A percentile compares a stretch with the other conserved stretches of the same genome.
Conservation (phyloP, 2,329 filamentous ascomycete genomes). For the Hawksworthiomyces lignivorus region DNA sequence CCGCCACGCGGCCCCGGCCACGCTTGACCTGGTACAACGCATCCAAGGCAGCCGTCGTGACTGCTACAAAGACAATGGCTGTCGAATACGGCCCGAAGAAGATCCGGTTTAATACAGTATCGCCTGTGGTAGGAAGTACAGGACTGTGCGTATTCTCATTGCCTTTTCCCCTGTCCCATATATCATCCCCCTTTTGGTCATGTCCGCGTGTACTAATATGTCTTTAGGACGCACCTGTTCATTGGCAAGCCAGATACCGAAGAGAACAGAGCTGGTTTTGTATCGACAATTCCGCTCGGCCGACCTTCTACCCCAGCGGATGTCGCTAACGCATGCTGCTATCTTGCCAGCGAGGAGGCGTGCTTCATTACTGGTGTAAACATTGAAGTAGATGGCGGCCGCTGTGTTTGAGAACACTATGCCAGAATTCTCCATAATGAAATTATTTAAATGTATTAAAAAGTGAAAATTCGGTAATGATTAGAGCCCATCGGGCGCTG, state of each 20-base stretch:
- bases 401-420: constrained; percentile 10
- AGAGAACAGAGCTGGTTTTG: constrained; percentile 49
- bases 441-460: too few relatives aligned
- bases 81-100: constrained; percentile 65
- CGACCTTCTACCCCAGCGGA: constrained; percentile 52
- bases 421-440: too few relatives aligned
- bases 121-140: constrained; percentile 59
- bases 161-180: too few relatives aligned
- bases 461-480: too few relatives aligned
- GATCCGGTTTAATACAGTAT: constrained; percentile 67
- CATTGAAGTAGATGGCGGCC: constrained; percentile 42
- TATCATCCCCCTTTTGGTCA: too few relatives aligned
- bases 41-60: constrained; percentile 58
- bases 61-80: constrained; percentile 51
- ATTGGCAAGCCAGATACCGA: constrained; percentile 55
- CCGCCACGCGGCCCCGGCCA: constrained; percentile 51
- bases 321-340: constrained; percentile 63
- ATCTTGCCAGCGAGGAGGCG: constrained; percentile 63
- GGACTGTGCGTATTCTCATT: constrained; percentile 44
- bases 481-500: too few relatives aligned
- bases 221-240: constrained; percentile 38
- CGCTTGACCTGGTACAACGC: constrained; percentile 65
- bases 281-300: constrained; percentile 47
- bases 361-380: constrained; percentile 67
- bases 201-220: too few relatives aligned